Percentiles rank a stretch among this genome's conserved stretches.
These are phyloP conservation scores for Friedmanniomyces simplex DNA, from an alignment of 495 filamentous ascomycete species.

Conservation along the genomic window DNA sequence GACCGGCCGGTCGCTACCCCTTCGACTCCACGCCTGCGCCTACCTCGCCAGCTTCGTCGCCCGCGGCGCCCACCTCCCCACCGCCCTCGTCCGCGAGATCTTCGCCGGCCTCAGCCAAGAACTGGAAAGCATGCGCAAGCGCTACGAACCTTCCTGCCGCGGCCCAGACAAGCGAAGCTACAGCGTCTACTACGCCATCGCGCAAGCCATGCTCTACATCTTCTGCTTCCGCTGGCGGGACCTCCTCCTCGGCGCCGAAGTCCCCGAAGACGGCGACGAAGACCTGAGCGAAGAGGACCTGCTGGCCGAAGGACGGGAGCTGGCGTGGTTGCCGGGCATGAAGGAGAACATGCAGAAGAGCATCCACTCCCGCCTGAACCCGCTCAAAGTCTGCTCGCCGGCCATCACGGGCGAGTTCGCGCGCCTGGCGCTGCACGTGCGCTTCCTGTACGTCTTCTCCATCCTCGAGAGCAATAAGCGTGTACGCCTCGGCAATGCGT, in stretches of 20 bases:
- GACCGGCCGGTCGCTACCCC: constrained; percentile 45
- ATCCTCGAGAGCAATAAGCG: constrained; percentile 89
- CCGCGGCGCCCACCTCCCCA: constrained; percentile 66
- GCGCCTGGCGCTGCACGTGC: constrained; percentile 67
- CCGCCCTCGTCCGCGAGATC: constrained; percentile 63
- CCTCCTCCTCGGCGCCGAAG: constrained; percentile 49
- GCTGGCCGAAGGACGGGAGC: constrained; percentile 48
- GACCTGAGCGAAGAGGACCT: constrained; percentile 46
- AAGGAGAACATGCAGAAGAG: constrained; percentile 60
- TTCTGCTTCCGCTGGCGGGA: constrained; percentile 99
- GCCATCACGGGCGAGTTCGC: constrained; percentile 86
- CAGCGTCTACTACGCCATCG: constrained; percentile 72
- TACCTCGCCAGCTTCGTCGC: constrained; percentile 92
- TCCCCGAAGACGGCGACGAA: constrained; percentile 36
- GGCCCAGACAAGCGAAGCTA: constrained; percentile 79
- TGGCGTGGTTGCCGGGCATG: constrained; percentile 62
- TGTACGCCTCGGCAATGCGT: constrained; percentile 51
- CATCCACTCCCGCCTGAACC: constrained; percentile 82
- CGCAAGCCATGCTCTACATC: constrained; percentile 85
- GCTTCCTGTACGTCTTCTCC: constrained; percentile 76
- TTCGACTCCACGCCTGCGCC: constrained; percentile 75
- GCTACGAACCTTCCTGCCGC: constrained; percentile 56
- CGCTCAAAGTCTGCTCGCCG: constrained; percentile 91
- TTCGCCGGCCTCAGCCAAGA: constrained; percentile 65
- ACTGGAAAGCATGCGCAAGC: constrained; percentile 52